Percentiles rank a stretch among this genome's conserved stretches.
phyloP scores from a whole-genome alignment of 106 monocot genomes.

The Allium cepa region DNA sequence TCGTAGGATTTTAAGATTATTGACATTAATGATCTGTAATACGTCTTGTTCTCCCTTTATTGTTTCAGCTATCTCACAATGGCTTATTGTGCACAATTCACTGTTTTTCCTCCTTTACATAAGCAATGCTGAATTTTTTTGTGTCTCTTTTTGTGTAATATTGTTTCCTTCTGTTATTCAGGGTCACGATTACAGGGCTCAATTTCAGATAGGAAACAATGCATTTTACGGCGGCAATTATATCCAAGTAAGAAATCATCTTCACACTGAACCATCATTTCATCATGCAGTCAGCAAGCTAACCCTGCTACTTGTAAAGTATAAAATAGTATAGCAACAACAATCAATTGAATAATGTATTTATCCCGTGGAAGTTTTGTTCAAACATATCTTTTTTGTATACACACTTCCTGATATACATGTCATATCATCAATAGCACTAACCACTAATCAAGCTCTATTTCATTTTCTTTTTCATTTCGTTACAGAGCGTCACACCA shows the following conservation, averaged over 20 bases:
- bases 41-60: not conserved
- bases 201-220: conserved; percentile 92
- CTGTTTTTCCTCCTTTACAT: not conserved
- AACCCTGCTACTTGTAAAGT: too few species aligned
- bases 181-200: conserved; percentile 77
- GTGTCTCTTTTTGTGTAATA: not conserved
- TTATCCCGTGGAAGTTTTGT: not conserved
- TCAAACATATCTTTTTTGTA: not conserved
- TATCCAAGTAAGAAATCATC: conserved; percentile 49
- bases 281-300: too few species aligned
- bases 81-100: too few species aligned
- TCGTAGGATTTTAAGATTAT: too few species aligned
- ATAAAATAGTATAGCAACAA: too few species aligned
- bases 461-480: not conserved
- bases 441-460: not conserved
- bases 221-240: conserved; percentile 98
- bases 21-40: too few species aligned
- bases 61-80: not conserved
- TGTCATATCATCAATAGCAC: too few species aligned
- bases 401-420: not conserved
- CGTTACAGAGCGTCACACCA: conserved; percentile 78
- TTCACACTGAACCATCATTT: too few species aligned
- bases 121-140: not conserved
- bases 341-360: too few species aligned
- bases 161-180: conserved; percentile 18